Percentiles rank a stretch among this genome's conserved stretches.
These are phyloP conservation scores for Nakazawaea populi DNA, from an alignment of 805 yeast species.

Conservation along the genomic window DNA sequence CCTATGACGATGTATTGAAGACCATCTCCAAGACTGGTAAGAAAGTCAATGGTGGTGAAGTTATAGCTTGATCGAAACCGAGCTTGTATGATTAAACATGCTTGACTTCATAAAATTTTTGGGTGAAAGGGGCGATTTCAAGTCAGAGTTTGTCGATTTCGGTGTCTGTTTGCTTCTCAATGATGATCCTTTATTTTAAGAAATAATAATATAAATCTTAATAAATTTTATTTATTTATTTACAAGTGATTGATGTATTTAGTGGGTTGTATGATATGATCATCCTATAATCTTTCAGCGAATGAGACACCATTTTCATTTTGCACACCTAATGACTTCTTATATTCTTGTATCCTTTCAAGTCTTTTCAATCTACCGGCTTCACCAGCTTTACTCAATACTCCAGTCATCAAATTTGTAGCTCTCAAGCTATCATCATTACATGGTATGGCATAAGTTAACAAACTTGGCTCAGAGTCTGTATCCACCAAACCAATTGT, in stretches of 20 bases:
- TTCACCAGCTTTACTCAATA: conserved; percentile 80
- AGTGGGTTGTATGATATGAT: too few relatives aligned
- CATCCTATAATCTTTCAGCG: conserved; percentile 2
- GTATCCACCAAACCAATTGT: conserved; percentile 94
- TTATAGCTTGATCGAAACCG: conserved; percentile 29
- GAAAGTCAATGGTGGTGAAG: conserved; percentile 62
- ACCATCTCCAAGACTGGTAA: conserved; percentile 91
- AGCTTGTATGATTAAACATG: too few relatives aligned
- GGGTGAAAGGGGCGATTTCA: too few relatives aligned
- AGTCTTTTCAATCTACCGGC: conserved; percentile 62
- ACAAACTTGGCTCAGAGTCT: conserved; percentile 81
- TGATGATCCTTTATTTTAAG: neutral
- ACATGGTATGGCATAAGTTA: conserved; percentile 94
- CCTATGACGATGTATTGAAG: conserved; percentile 73
- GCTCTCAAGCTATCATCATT: conserved; percentile 89
- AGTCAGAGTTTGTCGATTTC: too few relatives aligned
- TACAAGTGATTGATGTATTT: neutral
- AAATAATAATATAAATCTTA: neutral
- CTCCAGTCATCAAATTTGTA: conserved; percentile 73
- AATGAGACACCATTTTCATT: conserved; percentile 11
- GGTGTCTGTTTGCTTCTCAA: too few relatives aligned
- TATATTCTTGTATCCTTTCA: conserved; percentile 27
- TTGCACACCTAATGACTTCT: conserved; percentile 22
- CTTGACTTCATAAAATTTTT: neutral
- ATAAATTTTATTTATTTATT: neutral